phyloP scores from a whole-genome alignment of 2,329 filamentous ascomycete species.

The Pyrenophora teres region DNA sequence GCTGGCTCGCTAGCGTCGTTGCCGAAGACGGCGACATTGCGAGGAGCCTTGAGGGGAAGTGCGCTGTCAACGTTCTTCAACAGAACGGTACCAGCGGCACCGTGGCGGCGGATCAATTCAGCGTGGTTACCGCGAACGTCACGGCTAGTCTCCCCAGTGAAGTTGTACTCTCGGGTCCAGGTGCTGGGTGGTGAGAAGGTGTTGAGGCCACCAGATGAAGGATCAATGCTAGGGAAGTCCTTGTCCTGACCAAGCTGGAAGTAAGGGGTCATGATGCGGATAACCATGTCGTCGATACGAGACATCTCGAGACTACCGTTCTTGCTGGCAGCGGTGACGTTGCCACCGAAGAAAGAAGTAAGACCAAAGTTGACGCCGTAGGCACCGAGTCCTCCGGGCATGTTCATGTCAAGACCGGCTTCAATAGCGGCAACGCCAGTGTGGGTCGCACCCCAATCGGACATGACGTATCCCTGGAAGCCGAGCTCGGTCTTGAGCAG shows the following conservation, averaged over 20 bases:
- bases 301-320: slow-evolving; percentile 49
- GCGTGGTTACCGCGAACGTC: slow-evolving; percentile 51
- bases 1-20: slow-evolving; percentile 55
- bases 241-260: slow-evolving; percentile 51
- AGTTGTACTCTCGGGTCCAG: slow-evolving; percentile 41
- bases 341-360: slow-evolving; percentile 52
- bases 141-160: slow-evolving; percentile 40
- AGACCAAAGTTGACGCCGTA: slow-evolving; percentile 38
- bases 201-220: slow-evolving; percentile 36
- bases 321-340: slow-evolving; percentile 46
- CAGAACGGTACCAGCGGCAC: slow-evolving; percentile 49
- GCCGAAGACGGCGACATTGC: slow-evolving; percentile 56
- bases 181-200: slow-evolving; percentile 50
- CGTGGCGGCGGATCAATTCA: slow-evolving; percentile 48
- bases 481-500: slow-evolving; percentile 59
- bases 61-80: slow-evolving; percentile 57
- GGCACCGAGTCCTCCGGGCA: slow-evolving; percentile 42
- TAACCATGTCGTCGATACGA: slow-evolving; percentile 54
- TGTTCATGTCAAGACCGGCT: slow-evolving; percentile 57
- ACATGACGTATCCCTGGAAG: slow-evolving; percentile 54
- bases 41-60: slow-evolving; percentile 59
- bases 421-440: slow-evolving; percentile 50
- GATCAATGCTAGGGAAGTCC: slow-evolving; percentile 48
- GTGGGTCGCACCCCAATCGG: slow-evolving; percentile 53
- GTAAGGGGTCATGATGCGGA: slow-evolving; percentile 54